Base-by-base conservation (phyloP, 805 yeast genomes). In the Lipomyces sp. region DNA sequence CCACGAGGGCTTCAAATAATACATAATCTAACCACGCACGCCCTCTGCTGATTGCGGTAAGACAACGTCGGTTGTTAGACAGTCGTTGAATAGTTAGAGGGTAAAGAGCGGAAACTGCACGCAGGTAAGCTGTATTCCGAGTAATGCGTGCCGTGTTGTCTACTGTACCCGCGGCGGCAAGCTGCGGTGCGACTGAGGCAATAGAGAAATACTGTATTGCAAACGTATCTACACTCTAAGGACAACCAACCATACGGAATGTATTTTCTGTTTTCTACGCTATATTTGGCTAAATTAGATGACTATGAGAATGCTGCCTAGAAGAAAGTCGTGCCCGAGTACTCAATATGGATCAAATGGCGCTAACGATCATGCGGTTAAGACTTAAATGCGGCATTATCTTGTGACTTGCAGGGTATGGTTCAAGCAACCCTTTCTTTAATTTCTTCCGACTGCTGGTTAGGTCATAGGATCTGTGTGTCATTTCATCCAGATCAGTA, bases 1-100 rank as follows among this genome's bases (percentile, higher is more conserved):
- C 94, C 94, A 89, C 39, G 90, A 87, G 10, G 89, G 86, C 78
- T 87, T 87, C 24, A 87, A 74, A 34, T 89, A 80, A 72, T 84
- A 84, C 94, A 89, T 89, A 11, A 48, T 32, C 30, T 32, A 30
- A 32, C 29, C 34, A n/a, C 54, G 30, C 15, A 18, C 54, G 33
- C 29, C 48, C 18, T 42, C 48, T 42, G 48, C 48, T 7, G 48
- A 42, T 15, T 42, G 48, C 48, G n/a, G 18, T 13, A 39, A 39
- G 48, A 39, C 48, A 15, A 24, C 13, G 13, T 10, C 39, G 15
- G 39, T 37, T 37, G 39, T 37, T 13, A 37, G 13, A 11, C 39
- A 4, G 13, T 37, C 24, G 15, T 37, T 37, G 24, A 24, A 24
- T 24, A 24, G 24, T 24, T 24, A 24, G 24, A 24, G 24, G 24